phyloP scores from a whole-genome alignment of 2,329 filamentous ascomycete species.

The Colletotrichum sansevieriae region DNA sequence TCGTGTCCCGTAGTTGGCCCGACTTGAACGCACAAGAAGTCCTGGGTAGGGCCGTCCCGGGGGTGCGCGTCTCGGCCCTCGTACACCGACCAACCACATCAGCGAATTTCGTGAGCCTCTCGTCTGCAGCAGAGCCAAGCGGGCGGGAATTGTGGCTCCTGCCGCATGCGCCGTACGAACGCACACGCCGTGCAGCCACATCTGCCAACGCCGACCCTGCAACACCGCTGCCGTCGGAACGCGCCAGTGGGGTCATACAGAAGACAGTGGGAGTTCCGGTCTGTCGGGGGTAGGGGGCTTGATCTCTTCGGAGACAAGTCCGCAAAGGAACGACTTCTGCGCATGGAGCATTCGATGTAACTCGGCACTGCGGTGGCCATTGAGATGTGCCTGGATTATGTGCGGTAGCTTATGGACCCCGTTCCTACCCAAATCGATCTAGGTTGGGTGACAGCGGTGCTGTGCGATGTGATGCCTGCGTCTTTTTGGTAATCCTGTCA shows the following conservation, averaged over 20 bases:
- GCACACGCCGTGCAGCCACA: conserved; percentile 23
- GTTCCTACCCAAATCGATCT: not conserved
- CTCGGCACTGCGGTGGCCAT: conserved; percentile 1
- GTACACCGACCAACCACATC: conserved; percentile 30
- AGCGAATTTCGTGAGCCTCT: conserved; percentile 1
- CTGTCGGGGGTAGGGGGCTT: not conserved
- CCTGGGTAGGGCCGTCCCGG: conserved; percentile 21
- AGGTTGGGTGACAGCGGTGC: not conserved
- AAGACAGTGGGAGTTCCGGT: conserved; percentile 17
- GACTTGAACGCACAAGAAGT: not conserved
- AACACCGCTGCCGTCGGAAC: not conserved
- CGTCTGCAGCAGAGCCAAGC: conserved; percentile 12
- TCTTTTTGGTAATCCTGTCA: not conserved
- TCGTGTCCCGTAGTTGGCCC: not conserved
- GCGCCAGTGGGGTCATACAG: conserved; percentile 14
- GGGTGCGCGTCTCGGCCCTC: conserved; percentile 5
- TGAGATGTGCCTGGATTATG: not conserved
- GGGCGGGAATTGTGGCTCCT: conserved; percentile 11
- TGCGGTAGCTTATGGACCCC: conserved; percentile 16
- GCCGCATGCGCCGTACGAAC: conserved; percentile 22
- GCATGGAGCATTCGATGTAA: not conserved
- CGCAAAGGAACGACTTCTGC: not conserved
- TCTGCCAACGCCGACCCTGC: conserved; percentile 19
- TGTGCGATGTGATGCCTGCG: conserved; percentile 1
- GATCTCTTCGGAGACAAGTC: conserved; percentile 1